Evolutionary conservation across 257 asterid genomes (phyloP).

Genomic region (Petunia axillaris): DNA sequence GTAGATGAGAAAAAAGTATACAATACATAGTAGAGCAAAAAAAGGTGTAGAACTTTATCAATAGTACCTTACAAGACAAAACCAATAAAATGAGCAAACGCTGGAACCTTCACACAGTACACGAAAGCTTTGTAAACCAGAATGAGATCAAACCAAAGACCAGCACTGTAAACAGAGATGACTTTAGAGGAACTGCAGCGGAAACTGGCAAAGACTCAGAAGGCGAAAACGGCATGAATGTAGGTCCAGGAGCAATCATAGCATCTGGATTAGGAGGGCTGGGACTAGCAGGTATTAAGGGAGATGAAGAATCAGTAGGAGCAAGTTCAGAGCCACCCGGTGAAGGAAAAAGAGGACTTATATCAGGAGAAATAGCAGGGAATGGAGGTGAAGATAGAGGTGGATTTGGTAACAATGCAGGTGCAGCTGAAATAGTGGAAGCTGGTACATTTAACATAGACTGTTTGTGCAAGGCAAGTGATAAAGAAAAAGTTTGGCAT

Average conservation of each 20-base stretch:
- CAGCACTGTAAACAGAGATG: slow-evolving; percentile 29
- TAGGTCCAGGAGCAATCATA: slow-evolving; percentile 58
- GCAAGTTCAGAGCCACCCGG: slow-evolving; percentile 74
- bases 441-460: slow-evolving; percentile 41
- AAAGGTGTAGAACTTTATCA: slow-evolving; percentile 9
- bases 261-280: slow-evolving; percentile 94
- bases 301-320: slow-evolving; percentile 67
- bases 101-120: not conserved
- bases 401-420: slow-evolving; percentile 66
- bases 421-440: slow-evolving; percentile 86
- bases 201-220: slow-evolving; percentile 51
- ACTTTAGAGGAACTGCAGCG: slow-evolving; percentile 38
- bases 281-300: slow-evolving; percentile 85
- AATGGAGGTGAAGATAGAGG: slow-evolving; percentile 55
- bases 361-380: slow-evolving; percentile 72
- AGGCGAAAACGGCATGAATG: slow-evolving; percentile 43
- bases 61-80: not conserved
- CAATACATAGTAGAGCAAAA: not conserved
- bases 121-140: not conserved
- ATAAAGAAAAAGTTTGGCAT: not conserved
- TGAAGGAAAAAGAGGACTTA: slow-evolving; percentile 73
- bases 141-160: slow-evolving; percentile 27
- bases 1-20: not conserved
- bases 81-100: not conserved
- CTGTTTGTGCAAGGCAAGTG: slow-evolving; percentile 25